Evolutionary conservation across 108 stramenopile species (phyloP), one percentile per base, ranked within the genome.

Genomic region (Cyclotella cryptica): DNA sequence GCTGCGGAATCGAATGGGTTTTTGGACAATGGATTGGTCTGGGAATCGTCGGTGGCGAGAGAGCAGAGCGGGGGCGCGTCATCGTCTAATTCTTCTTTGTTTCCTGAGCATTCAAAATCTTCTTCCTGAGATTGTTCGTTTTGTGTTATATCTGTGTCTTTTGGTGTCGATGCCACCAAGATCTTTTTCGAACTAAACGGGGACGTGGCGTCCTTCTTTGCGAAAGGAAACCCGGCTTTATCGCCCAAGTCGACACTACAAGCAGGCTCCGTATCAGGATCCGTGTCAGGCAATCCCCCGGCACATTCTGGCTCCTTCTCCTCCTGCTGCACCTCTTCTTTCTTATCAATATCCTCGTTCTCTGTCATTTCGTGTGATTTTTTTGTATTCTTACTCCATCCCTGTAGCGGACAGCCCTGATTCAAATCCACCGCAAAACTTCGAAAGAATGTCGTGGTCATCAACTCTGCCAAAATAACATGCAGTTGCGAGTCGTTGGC

Each of bases 401-500:
- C 44, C 13, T 73, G 30, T 65, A 94, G 64, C 4, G 93, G 93
- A 84, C 95, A 96, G 19, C 74, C 83, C 47, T 78, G 72, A 67
- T 90, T 86, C 70, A 96, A 81, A 85, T 96, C 95, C 3, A 96
- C 95, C 0, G 86, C 88, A 86, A 93, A 93, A 63, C 73, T 85
- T 21, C 86, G 85, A 73, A 96, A 96, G 81, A 93, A 96, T 27
- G 76, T 67, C 28, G 88, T 87, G 24, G 88, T 86, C 75, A 84
- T 80, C 60, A 96, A 81, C 73, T 96, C 95, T 10, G 73, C 84
- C 53, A 96, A 85, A 72, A 96, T 96, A 29, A 84, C 71, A 72
- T 92, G 80, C 54, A 96, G 69, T 72, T 96, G 95, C 0, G 84
- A 85, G 74, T 96, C 95, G 75, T 96, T 96, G 80, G 95, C 95